Conservation (phyloP, 1,284 basidiomycete species). For the Ustilago tritici region DNA sequence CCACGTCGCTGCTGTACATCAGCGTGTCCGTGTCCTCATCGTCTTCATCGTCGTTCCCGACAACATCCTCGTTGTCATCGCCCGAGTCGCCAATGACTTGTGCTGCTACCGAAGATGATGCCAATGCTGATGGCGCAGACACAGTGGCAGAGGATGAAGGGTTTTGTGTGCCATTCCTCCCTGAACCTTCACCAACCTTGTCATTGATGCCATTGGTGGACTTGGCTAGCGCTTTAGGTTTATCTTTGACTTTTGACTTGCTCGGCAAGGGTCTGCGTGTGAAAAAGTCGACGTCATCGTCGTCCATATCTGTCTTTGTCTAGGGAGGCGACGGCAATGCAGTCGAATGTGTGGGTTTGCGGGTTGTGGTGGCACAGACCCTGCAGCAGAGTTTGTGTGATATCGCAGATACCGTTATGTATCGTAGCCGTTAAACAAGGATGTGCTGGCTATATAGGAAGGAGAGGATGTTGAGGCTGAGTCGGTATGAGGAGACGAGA, state of each 20-base stretch:
- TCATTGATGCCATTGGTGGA: not conserved
- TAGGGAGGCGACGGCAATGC: not conserved
- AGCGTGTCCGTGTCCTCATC: slow-evolving; percentile 13
- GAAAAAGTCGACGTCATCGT: slow-evolving; percentile 41
- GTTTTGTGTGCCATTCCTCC: not conserved
- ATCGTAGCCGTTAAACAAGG: too few relatives aligned
- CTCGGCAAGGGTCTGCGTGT: slow-evolving; percentile 19
- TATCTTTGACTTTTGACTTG: slow-evolving; percentile 16
- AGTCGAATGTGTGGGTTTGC: not conserved
- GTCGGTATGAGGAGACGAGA: not conserved
- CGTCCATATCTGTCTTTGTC: slow-evolving; percentile 32
- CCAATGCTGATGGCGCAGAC: not conserved
- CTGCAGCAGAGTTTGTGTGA: not conserved
- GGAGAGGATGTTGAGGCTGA: not conserved
- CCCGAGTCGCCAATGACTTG: slow-evolving; percentile 4
- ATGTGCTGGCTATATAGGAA: too few relatives aligned
- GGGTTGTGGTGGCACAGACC: not conserved
- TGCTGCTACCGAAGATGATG: slow-evolving; percentile 2
- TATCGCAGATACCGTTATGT: too few relatives aligned
- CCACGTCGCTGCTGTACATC: slow-evolving; percentile 23
- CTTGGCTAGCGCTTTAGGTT: slow-evolving; percentile 12
- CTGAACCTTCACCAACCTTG: not conserved
- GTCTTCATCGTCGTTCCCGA: slow-evolving; percentile 17
- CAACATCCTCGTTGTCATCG: slow-evolving; percentile 1
- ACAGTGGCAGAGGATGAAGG: slow-evolving; percentile 1